Evolutionary conservation across 1,284 basidiomycete genomes (phyloP), one percentile per base, ranked within the genome.

Genomic region (Agaricales sp.): DNA sequence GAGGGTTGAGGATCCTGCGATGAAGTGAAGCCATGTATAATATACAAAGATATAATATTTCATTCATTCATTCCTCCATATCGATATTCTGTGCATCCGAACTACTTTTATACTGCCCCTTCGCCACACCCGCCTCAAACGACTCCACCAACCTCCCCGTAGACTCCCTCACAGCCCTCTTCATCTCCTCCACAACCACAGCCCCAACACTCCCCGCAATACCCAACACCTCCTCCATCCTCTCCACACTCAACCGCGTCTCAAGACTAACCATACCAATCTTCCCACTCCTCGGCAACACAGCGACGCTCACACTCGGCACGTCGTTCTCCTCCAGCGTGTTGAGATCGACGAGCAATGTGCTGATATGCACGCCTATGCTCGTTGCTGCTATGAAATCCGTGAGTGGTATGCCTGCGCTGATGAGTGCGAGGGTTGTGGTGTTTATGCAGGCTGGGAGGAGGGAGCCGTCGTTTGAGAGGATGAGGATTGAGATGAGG

Each of bases 401-500:
- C 51, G 81, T 69, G 58, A 98, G 74, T 0, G 94, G 86, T 20
- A 99, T 87, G 2, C 96, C 96, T 2, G 94, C 92, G 52, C 81
- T 84, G 56, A 91, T 78, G 37, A 99, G 78, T 0, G 95, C 92
- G 41, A 99, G 77, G 2, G 93, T 95, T 1, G 92, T 91, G 19
- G 87, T 93, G 64, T 99, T 99, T 61, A 99, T 90, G 54, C 92
- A 87, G 3, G 93, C 84, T 49, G 92, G 88, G n/a, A 99, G 76
- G 35, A 97, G 72, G 0, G 89, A 88, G 24, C 95, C 95, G 61
- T 99, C 95, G 61, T 94, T 88, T 58, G 94, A 87, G 43, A 96
- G 70, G 24, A 99, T 85, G 63, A 95, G 91, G 11, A 99, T 76
- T 64, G 87, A 89, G 52, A 99, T 85, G 65, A 96, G 89, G 63